A percentile compares a stretch with the other conserved stretches of the same genome.
Evolutionary conservation across 192 early-diverging fungal species (phyloP).

Genomic region (Phlyctochytrium bullatum): DNA sequence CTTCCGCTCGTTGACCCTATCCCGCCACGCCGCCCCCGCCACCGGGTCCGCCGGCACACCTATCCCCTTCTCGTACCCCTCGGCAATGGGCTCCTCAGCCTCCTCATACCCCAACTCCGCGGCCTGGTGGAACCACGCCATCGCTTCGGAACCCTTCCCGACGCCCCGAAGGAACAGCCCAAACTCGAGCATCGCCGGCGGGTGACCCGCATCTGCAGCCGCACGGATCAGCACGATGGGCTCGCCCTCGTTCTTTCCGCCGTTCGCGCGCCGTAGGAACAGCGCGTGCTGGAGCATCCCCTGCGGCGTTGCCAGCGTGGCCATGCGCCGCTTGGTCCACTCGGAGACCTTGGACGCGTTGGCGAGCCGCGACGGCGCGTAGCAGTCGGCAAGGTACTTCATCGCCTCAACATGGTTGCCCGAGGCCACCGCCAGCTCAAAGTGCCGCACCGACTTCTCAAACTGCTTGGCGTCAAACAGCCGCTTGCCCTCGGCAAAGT

Average conservation of each 20-base stretch:
- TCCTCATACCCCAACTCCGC: slow-evolving; percentile 17
- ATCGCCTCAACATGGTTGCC: slow-evolving; percentile 24
- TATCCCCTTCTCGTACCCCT: slow-evolving; percentile 26
- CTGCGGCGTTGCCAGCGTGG: slow-evolving; percentile 8
- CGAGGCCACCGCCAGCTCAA: slow-evolving; percentile 16
- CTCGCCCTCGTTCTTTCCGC: slow-evolving; percentile 11
- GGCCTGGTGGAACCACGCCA: slow-evolving; percentile 24
- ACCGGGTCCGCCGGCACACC: slow-evolving; percentile 15
- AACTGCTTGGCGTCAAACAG: slow-evolving; percentile 7
- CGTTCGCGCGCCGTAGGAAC: slow-evolving; percentile 7
- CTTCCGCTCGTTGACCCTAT: slow-evolving; percentile 9
- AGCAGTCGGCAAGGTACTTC: slow-evolving; percentile 12
- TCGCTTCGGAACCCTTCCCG: slow-evolving; percentile 24
- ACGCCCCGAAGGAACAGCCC: slow-evolving; percentile 23
- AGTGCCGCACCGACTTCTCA: slow-evolving; percentile 7
- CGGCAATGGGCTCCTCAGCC: slow-evolving; percentile 24
- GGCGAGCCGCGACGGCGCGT: slow-evolving; percentile 8
- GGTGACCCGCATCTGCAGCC: slow-evolving; percentile 25
- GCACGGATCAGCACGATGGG: slow-evolving; percentile 21
- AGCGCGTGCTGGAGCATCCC: slow-evolving; percentile 25
- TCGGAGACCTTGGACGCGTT: slow-evolving; percentile 25
- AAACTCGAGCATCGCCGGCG: slow-evolving; percentile 25
- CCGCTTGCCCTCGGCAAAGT: slow-evolving; percentile 1
- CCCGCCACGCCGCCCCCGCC: slow-evolving; percentile 25
- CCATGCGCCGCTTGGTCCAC: slow-evolving; percentile 11